A percentile compares a stretch with the other conserved stretches of the same genome.
Evolutionary conservation across 2,329 filamentous ascomycete species (phyloP).

Genomic region (Nemania sp.): DNA sequence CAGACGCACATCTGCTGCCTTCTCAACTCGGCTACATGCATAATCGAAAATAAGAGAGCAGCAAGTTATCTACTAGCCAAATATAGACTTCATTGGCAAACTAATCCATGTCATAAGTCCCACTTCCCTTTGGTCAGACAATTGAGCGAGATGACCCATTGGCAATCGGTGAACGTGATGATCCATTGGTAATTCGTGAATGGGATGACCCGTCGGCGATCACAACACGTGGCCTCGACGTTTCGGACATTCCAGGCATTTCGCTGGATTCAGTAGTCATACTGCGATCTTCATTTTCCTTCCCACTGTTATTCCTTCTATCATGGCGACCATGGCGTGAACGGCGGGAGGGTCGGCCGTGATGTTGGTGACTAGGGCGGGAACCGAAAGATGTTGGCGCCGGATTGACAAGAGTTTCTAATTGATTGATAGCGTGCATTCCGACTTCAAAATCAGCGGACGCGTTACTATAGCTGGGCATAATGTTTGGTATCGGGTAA

Average conservation of each 20-base stretch:
- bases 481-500: conserved; percentile 18
- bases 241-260: conserved; percentile 22
- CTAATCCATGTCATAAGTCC: too few relatives aligned
- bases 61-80: too few relatives aligned
- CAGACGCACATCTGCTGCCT: conserved; percentile 4
- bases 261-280: conserved; percentile 23
- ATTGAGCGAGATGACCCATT: too few relatives aligned
- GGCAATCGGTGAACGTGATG: too few relatives aligned
- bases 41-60: not conserved
- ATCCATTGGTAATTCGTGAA: too few relatives aligned
- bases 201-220: conserved; percentile 35
- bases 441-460: conserved; percentile 5
- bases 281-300: conserved; percentile 30
- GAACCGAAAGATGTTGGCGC: conserved; percentile 14
- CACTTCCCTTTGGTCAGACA: too few relatives aligned
- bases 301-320: conserved; percentile 27
- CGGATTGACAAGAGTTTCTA: conserved; percentile 12
- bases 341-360: conserved; percentile 14
- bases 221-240: conserved; percentile 29
- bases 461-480: conserved; percentile 18
- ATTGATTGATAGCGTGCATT: conserved; percentile 7
- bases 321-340: conserved; percentile 20
- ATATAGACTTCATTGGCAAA: too few relatives aligned
- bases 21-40: conserved; percentile 17
- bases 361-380: conserved; percentile 17